A percentile compares a stretch with the other conserved stretches of the same genome.
Conservation (phyloP, 768 basidiomycete species). For the Termitomyces sp. region DNA sequence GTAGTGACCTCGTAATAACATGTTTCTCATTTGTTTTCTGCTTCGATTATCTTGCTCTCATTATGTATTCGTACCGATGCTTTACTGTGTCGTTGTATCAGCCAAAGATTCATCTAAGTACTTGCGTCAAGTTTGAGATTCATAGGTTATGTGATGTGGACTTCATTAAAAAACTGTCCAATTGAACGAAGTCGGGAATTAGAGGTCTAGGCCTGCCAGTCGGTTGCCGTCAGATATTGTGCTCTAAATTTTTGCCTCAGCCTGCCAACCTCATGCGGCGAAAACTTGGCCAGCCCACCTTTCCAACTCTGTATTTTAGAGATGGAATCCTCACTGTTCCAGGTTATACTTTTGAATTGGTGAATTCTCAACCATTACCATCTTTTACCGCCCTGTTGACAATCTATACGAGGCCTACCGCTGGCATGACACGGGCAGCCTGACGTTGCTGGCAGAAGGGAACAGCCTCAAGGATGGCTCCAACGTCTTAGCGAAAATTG, state of each 20-base stretch:
- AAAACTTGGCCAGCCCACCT: constrained; percentile 52
- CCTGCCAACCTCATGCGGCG: constrained; percentile 31
- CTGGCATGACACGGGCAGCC: constrained; percentile 73
- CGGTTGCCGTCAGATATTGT: too few species aligned
- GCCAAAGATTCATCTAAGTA: neutral
- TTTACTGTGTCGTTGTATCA: constrained; percentile 1
- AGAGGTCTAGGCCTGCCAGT: too few species aligned
- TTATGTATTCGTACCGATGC: constrained; percentile 12
- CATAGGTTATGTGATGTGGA: neutral
- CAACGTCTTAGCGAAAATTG: constrained; percentile 67
- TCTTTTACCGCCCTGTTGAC: neutral
- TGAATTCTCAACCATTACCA: constrained; percentile 17
- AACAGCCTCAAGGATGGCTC: constrained; percentile 66
- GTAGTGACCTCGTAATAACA: constrained; percentile 20
- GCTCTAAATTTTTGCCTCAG: neutral
- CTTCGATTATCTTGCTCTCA: constrained; percentile 1
- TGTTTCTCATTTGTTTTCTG: constrained; percentile 2
- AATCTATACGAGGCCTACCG: constrained; percentile 37
- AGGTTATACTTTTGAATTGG: constrained; percentile 70
- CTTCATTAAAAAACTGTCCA: neutral
- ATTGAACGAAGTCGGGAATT: neutral
- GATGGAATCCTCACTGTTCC: constrained; percentile 60
- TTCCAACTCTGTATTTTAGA: constrained; percentile 54
- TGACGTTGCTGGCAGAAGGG: constrained; percentile 65
- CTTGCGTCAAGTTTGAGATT: neutral